Evolutionary conservation across 169 alveolate species (phyloP), one percentile per base, ranked within the genome.

Genomic region (Plasmodium ovale): DNA sequence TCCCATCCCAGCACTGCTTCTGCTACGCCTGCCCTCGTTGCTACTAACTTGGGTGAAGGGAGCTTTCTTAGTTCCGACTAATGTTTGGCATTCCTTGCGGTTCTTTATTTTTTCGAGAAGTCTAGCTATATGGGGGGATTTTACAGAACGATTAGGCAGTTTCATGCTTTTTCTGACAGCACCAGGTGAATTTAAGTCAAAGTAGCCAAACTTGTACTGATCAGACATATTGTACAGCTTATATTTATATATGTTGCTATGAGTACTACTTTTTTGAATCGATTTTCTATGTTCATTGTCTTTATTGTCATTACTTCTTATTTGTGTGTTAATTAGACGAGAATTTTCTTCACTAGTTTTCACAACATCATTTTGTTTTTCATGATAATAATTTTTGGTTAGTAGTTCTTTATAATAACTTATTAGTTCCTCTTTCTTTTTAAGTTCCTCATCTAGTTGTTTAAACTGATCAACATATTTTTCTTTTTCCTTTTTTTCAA

Each of bases 51-150:
- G 90, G 25, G 29, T 49, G 42, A 79, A 2, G 1, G 90, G 72
- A n/a, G 79, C 23, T 12, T 79, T 62, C 35, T 79, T 79, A 33
- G 90, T n/a, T 0, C 84, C 90, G 6, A 39, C 82, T 10, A 67
- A 44, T 12, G 73, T 62, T 56, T 79, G 90, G 12, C 77, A 79
- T 25, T 65, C 90, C 47, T 79, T 79, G 37, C 90, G 29, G 21
- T 33, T 65, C 49, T 79, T 79, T 25, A 79, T 79, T 62, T 79
- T 79, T 54, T 79, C 90, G 7, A 79, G 39, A 10, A 79, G 35
- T 58, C 90, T 79, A 4, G 90, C 64, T 6, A 79, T 79, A 69
- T 79, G 90, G 4, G 90, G 90, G 0, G 90, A 79, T 25, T 79
- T 79, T 12, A 79, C 82, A 12, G 90, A 64, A 23, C 90, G 69